A percentile compares a stretch with the other conserved stretches of the same genome.
These are phyloP conservation scores for Trametes meyenii DNA, from an alignment of 768 basidiomycete genomes.

Conservation along the genomic window DNA sequence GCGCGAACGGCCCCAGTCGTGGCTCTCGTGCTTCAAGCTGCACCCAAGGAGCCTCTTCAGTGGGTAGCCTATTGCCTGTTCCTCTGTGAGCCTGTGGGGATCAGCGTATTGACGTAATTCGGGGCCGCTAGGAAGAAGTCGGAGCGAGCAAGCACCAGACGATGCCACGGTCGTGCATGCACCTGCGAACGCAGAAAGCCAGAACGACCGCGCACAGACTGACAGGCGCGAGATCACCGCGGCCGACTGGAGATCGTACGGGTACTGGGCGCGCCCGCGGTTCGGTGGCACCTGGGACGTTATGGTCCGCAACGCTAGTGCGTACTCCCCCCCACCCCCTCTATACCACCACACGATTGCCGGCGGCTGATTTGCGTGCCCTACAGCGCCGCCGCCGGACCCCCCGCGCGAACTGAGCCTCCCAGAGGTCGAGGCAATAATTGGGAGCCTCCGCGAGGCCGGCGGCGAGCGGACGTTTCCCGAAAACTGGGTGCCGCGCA, in stretches of 20 bases:
- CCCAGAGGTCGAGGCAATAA: constrained; percentile 35
- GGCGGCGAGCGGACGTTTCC: constrained; percentile 35
- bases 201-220: neutral
- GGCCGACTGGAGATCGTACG: constrained; percentile 57
- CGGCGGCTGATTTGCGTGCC: neutral
- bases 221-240: constrained; percentile 28
- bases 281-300: constrained; percentile 37
- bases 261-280: constrained; percentile 53
- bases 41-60: constrained; percentile 15
- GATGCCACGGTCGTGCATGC: neutral
- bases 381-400: constrained; percentile 27
- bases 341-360: neutral
- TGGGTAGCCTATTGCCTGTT: constrained; percentile 8
- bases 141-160: neutral
- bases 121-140: constrained; percentile 12
- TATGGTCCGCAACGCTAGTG: constrained; percentile 48
- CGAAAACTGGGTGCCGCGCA: constrained; percentile 52
- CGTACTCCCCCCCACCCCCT: constrained; percentile 6
- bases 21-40: constrained; percentile 9
- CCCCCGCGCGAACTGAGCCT: constrained; percentile 27
- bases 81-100: neutral
- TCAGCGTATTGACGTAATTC: constrained; percentile 17
- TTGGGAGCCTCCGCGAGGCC: constrained; percentile 35
- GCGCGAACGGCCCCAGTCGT: constrained; percentile 13
- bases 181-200: neutral